Conservation (phyloP, 2,329 filamentous ascomycete species). For the Helotiales sp. region DNA sequence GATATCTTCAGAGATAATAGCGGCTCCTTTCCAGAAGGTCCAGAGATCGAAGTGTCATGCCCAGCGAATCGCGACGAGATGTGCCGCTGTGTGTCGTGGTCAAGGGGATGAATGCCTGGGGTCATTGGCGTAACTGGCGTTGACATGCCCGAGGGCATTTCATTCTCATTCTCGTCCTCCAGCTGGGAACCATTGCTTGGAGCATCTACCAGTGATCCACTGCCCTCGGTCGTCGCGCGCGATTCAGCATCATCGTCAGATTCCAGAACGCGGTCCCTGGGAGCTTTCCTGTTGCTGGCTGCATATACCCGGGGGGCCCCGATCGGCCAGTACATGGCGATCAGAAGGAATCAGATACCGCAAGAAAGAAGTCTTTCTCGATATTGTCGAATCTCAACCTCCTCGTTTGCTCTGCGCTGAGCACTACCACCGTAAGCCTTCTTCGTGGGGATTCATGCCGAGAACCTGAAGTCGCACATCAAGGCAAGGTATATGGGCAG, state of each 20-base stretch:
- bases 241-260: constrained; percentile 65
- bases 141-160: constrained; percentile 34
- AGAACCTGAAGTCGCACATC: constrained; percentile 27
- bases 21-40: constrained; percentile 55
- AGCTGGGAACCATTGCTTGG: constrained; percentile 36
- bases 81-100: constrained; percentile 53
- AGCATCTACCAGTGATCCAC: constrained; percentile 41
- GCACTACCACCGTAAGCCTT: constrained; percentile 40
- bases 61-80: constrained; percentile 25
- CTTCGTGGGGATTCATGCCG: constrained; percentile 44
- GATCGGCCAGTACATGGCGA: constrained; percentile 92
- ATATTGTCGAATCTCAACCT: too few relatives aligned
- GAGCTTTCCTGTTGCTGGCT: constrained; percentile 68
- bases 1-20: constrained; percentile 79
- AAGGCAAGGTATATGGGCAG: constrained; percentile 20
- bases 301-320: constrained; percentile 84
- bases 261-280: constrained; percentile 55
- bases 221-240: constrained; percentile 45
- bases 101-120: constrained; percentile 63
- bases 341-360: too few relatives aligned
- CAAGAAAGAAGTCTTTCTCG: too few relatives aligned
- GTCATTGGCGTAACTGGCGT: constrained; percentile 62
- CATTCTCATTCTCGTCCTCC: constrained; percentile 36
- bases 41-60: constrained; percentile 23
- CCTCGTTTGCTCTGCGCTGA: too few relatives aligned